Evolutionary conservation across 805 yeast genomes (phyloP), one percentile per base, ranked within the genome.

Genomic region (Kazachstania kunashirensis): DNA sequence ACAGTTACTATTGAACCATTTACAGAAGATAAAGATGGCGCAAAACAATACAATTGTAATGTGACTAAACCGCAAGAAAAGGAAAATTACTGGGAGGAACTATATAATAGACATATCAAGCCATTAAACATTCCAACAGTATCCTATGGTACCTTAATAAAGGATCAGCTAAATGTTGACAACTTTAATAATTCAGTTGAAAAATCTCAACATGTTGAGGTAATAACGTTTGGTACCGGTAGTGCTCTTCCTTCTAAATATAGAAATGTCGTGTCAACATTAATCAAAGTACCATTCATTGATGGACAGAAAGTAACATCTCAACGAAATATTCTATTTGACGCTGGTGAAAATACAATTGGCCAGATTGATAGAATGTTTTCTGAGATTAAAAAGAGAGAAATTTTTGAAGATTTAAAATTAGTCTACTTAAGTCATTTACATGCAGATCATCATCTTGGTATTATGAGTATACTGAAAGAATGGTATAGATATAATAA

Each of bases 391-490:
- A 68, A 68, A 13, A 44, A 65, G 2, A 48, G 50, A 2, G 50
- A 53, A 16, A 58, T 81, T 2, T 66, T 88, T 43, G 45, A 60
- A 28, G 94, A 88, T 48, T 59, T 88, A 39, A 63, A 70, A 23
- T 40, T 84, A 37, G 63, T 89, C 15, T 83, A 74, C 50, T 63
- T 92, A 37, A 81, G 94, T 47, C 99, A 92, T 65, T 65, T 89
- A 48, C 99, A 92, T 59, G 98, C 97, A 0, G 99, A 92, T 55
- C 99, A 92, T 56, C 96, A 89, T 57, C 62, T 92, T 29, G 99
- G 99, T 0, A 66, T 83, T 5, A 62, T 81, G 7, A 71, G 84
- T 5, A 57, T 92, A 3, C 65, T 92, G 19, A 65, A 67, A 26
- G 75, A 74, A 44, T 88, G 96, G 94, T 52, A 58, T 32, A 40